These are phyloP conservation scores for Ballota nigra DNA, from an alignment of 257 asterid species.

Conservation along the genomic window DNA sequence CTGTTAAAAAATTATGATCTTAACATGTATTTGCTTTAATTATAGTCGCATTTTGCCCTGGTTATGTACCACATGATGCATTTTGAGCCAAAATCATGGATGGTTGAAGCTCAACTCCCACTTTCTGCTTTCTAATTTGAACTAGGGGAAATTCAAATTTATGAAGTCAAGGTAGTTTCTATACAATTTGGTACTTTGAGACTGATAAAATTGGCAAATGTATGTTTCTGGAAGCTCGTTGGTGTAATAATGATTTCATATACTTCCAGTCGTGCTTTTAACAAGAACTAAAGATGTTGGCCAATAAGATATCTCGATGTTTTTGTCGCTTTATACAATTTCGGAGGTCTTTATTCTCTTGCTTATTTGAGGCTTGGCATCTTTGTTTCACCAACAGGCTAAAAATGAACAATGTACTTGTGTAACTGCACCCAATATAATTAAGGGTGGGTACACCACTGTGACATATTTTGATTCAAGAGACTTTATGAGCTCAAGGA, in stretches of 20 bases:
- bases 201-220: not conserved
- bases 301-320: not conserved
- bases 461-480: too few relatives aligned
- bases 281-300: not conserved
- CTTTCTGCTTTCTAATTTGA: not conserved
- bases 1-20: not conserved
- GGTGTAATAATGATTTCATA: not conserved
- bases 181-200: constrained; percentile 1
- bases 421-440: too few relatives aligned
- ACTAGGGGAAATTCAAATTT: not conserved
- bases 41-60: not conserved
- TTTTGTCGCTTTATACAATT: too few relatives aligned
- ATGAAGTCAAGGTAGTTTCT: constrained; percentile 2
- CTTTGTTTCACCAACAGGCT: too few relatives aligned
- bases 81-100: not conserved
- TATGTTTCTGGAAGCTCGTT: constrained; percentile 6
- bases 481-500: too few relatives aligned
- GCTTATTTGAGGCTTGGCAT: too few relatives aligned
- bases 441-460: too few relatives aligned
- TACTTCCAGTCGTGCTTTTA: not conserved
- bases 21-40: constrained; percentile 8
- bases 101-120: not conserved
- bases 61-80: not conserved
- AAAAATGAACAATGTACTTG: too few relatives aligned
- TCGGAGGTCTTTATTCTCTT: not conserved